phyloP scores from a whole-genome alignment of 768 basidiomycete species.

The Jaapia argillacea region DNA sequence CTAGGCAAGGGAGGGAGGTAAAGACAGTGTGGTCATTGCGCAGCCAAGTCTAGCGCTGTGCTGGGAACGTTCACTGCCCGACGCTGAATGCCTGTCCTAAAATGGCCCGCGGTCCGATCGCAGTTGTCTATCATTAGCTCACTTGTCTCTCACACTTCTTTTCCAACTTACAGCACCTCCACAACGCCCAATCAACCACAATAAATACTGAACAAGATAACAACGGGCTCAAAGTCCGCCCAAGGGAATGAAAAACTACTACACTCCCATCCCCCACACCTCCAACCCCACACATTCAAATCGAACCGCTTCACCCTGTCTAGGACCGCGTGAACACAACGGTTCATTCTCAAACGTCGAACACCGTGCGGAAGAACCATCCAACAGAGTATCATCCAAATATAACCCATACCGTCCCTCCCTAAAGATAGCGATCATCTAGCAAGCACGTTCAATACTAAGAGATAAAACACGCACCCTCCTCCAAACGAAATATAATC shows the following conservation, averaged over 20 bases:
- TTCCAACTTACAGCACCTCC: no score
- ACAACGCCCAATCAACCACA: no score
- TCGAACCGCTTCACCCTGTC: slow-evolving; percentile 37
- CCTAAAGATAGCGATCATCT: slow-evolving; percentile 24
- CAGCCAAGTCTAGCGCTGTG: no score
- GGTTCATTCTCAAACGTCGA: slow-evolving; percentile 85
- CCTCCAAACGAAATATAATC: slow-evolving; percentile 85
- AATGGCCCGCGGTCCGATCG: no score
- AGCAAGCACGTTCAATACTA: slow-evolving; percentile 5
- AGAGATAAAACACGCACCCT: slow-evolving; percentile 43
- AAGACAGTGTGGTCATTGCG: no score
- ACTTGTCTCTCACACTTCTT: no score
- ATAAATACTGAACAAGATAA: no score
- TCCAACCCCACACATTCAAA: slow-evolving; percentile 93
- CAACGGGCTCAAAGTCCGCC: neutral
- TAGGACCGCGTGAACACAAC: slow-evolving; percentile 45
- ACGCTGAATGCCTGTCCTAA: no score
- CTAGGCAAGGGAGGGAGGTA: no score
- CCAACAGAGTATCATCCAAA: slow-evolving; percentile 70
- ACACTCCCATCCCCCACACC: slow-evolving; percentile 68
- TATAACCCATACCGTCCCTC: slow-evolving; percentile 87
- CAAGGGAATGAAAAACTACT: neutral
- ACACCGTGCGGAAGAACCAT: slow-evolving; percentile 78
- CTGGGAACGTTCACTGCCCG: no score
- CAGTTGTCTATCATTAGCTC: no score